A percentile compares a stretch with the other conserved stretches of the same genome.
Conservation (phyloP, 169 alveolate species). For the Plasmodium ovale region DNA sequence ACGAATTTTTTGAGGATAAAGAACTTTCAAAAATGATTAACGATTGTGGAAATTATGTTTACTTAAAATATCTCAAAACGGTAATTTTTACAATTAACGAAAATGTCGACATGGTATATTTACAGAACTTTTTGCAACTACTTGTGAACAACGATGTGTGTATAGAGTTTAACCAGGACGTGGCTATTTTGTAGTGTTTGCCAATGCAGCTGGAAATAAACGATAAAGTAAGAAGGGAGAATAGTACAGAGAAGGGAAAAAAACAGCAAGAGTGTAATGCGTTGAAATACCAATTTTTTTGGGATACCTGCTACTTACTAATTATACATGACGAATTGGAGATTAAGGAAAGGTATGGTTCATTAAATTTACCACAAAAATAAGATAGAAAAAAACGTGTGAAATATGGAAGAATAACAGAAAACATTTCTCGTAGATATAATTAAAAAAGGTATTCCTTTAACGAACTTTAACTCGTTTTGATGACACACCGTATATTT, state of each 20-base stretch:
- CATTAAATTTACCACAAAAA: no score
- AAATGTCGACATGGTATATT: constrained; percentile 16
- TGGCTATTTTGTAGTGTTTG: not conserved
- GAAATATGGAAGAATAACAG: no score
- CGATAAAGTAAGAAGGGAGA: not conserved
- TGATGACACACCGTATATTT: no score
- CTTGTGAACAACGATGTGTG: constrained; percentile 43
- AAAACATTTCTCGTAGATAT: no score
- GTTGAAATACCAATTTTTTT: no score
- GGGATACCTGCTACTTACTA: no score
- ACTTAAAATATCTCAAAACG: constrained; percentile 27
- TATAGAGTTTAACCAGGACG: constrained; percentile 45
- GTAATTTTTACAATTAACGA: constrained; percentile 49
- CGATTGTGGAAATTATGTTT: constrained; percentile 42
- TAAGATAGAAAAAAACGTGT: no score
- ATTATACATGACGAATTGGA: no score
- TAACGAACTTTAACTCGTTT: no score
- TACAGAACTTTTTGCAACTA: constrained; percentile 12
- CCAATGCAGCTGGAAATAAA: not conserved
- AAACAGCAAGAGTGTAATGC: no score
- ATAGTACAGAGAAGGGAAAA: not conserved
- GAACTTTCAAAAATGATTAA: constrained; percentile 27
- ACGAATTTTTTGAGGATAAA: constrained; percentile 21
- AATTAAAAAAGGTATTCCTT: no score
- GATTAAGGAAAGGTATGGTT: no score